Evolutionary conservation across 768 basidiomycete genomes (phyloP).

Genomic region (Russula lepida): DNA sequence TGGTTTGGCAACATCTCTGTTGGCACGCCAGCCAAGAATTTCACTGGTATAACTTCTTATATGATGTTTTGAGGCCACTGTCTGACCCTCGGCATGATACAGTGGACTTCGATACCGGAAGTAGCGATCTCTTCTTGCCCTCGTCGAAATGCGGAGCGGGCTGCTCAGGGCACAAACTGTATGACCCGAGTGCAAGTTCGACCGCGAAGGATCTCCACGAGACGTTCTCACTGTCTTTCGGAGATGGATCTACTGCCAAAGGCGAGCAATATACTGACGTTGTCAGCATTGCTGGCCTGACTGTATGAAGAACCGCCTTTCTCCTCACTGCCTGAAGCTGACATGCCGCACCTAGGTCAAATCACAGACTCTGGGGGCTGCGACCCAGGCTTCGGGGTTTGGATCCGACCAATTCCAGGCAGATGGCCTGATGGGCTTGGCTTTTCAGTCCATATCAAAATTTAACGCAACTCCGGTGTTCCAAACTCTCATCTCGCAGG

Average conservation of each 20-base stretch:
- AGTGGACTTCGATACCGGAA: constrained; percentile 36
- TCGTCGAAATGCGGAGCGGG: constrained; percentile 23
- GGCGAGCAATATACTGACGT: constrained; percentile 39
- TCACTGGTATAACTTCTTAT: not conserved
- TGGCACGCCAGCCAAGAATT: constrained; percentile 6
- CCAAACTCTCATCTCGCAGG: not conserved
- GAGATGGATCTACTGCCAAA: constrained; percentile 31
- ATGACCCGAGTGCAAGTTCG: not conserved
- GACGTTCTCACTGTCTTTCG: constrained; percentile 31
- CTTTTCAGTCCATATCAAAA: not conserved
- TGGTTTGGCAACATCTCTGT: not conserved
- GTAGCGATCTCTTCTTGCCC: constrained; percentile 31
- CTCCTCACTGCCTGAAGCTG: too few relatives aligned
- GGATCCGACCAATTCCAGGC: too few relatives aligned
- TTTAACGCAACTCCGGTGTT: not conserved
- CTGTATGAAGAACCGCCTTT: not conserved
- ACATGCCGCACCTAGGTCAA: too few relatives aligned
- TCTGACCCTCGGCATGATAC: constrained; percentile 22
- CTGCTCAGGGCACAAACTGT: constrained; percentile 23
- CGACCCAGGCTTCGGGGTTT: too few relatives aligned
- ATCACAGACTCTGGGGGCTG: not conserved
- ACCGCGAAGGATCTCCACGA: constrained; percentile 23
- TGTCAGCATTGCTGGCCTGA: constrained; percentile 33
- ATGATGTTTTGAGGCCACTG: constrained; percentile 26
- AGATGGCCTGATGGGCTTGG: not conserved